These are phyloP conservation scores for Eimeria mitis DNA, from an alignment of 169 alveolate species.

Conservation along the genomic window DNA sequence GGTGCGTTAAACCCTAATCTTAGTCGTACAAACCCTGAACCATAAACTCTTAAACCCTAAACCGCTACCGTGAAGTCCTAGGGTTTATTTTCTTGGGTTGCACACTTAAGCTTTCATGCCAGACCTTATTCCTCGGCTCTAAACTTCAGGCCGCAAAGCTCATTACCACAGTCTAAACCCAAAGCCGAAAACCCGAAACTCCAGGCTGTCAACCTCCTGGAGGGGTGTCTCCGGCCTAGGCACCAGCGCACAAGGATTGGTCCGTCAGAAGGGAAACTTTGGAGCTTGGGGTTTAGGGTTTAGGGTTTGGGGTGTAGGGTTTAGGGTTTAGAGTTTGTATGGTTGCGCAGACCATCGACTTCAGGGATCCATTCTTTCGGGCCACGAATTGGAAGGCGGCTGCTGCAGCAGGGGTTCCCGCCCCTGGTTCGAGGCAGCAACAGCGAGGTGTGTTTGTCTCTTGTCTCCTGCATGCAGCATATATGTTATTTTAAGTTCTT, in stretches of 20 bases:
- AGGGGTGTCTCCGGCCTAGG: no score
- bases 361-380: constrained; percentile 85
- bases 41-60: neutral
- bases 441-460: constrained; percentile 57
- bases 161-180: no score
- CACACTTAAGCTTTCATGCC: neutral
- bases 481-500: no score
- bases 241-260: neutral
- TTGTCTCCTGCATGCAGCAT: no score
- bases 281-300: neutral
- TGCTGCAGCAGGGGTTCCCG: constrained; percentile 24
- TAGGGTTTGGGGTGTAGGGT: no score
- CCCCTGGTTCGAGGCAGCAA: constrained; percentile 36
- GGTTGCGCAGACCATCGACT: constrained; percentile 84
- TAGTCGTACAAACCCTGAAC: neutral
- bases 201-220: no score
- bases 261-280: no score
- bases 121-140: no score
- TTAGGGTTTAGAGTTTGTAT: neutral
- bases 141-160: no score
- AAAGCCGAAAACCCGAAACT: no score
- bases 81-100: neutral
- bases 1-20: constrained; percentile 6
- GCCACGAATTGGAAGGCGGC: constrained; percentile 58
- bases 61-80: neutral